These are phyloP conservation scores for Fusarium falciforme DNA, from an alignment of 2,329 filamentous ascomycete species.

Conservation along the genomic window DNA sequence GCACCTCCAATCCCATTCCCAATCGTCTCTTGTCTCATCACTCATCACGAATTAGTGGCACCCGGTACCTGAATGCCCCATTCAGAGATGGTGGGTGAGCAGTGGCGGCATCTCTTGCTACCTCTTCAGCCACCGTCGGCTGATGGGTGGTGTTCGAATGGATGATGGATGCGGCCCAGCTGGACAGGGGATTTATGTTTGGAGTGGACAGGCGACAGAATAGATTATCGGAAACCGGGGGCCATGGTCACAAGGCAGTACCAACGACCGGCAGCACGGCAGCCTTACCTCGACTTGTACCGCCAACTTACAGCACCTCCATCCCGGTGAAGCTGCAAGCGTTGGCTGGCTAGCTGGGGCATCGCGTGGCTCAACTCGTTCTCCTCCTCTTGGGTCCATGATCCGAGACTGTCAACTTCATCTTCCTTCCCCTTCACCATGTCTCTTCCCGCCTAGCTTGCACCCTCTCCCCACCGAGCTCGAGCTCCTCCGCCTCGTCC, in stretches of 20 bases:
- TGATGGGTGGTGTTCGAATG: slow-evolving; percentile 9
- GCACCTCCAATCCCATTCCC: slow-evolving; percentile 16
- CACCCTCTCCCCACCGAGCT: slow-evolving; percentile 18
- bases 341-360: slow-evolving; percentile 3
- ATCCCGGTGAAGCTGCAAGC: background rate
- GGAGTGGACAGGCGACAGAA: slow-evolving; percentile 1
- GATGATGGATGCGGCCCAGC: slow-evolving; percentile 11
- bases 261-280: background rate
- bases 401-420: slow-evolving; percentile 2
- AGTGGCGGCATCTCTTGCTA: slow-evolving; percentile 30
- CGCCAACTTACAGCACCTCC: background rate
- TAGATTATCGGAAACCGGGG: slow-evolving; percentile 9
- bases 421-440: slow-evolving; percentile 1
- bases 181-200: slow-evolving; percentile 16
- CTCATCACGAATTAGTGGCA: slow-evolving; percentile 29
- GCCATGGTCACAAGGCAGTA: background rate
- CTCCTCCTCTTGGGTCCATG: background rate
- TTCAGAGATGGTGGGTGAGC: slow-evolving; percentile 23
- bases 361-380: slow-evolving; percentile 27
- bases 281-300: background rate
- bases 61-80: slow-evolving; percentile 36
- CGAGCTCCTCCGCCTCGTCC: slow-evolving; percentile 20
- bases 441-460: slow-evolving; percentile 2
- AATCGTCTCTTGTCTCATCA: slow-evolving; percentile 10
- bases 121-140: slow-evolving; percentile 29